These are phyloP conservation scores for Candida freyschussii DNA, from an alignment of 1,139 yeast genomes.

Conservation along the genomic window DNA sequence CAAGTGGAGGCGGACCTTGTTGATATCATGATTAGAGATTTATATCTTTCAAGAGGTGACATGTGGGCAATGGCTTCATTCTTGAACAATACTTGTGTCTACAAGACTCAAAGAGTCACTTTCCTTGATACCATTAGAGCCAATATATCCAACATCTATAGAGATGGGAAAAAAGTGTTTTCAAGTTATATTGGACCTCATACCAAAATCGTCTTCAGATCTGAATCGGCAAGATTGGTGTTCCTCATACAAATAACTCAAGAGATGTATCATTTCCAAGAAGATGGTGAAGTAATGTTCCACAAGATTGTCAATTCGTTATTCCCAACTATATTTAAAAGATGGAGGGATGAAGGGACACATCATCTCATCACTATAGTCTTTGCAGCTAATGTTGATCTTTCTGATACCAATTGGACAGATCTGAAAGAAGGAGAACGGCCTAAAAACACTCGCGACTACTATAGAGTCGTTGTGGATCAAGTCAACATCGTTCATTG, in stretches of 20 bases:
- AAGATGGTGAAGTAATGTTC: slow-evolving; percentile 89
- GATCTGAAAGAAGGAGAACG: slow-evolving; percentile 67
- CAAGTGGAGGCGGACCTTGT: slow-evolving; percentile 71
- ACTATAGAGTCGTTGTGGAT: slow-evolving; percentile 90
- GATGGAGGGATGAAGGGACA: slow-evolving; percentile 82
- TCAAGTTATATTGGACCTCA: slow-evolving; percentile 64
- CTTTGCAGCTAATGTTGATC: slow-evolving; percentile 70
- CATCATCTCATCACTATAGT: slow-evolving; percentile 92
- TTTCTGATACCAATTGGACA: slow-evolving; percentile 51
- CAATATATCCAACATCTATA: slow-evolving; percentile 60
- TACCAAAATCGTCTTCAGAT: slow-evolving; percentile 79
- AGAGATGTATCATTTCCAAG: slow-evolving; percentile 99
- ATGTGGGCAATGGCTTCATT: slow-evolving; percentile 82
- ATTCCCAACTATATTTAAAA: slow-evolving; percentile 81
- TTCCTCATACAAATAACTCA: slow-evolving; percentile 83
- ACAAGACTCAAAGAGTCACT: slow-evolving; percentile 58
- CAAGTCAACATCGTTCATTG: slow-evolving; percentile 84
- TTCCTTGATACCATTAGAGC: slow-evolving; percentile 64
- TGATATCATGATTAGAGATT: slow-evolving; percentile 77
- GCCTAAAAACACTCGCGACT: slow-evolving; percentile 66
- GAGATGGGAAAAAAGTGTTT: slow-evolving; percentile 61
- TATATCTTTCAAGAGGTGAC: slow-evolving; percentile 81
- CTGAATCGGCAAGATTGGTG: slow-evolving; percentile 82
- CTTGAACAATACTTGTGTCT: slow-evolving; percentile 60
- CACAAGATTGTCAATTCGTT: slow-evolving; percentile 88